phyloP scores from a whole-genome alignment of 2,329 filamentous ascomycete species.

The Lachnellula willkommii region DNA sequence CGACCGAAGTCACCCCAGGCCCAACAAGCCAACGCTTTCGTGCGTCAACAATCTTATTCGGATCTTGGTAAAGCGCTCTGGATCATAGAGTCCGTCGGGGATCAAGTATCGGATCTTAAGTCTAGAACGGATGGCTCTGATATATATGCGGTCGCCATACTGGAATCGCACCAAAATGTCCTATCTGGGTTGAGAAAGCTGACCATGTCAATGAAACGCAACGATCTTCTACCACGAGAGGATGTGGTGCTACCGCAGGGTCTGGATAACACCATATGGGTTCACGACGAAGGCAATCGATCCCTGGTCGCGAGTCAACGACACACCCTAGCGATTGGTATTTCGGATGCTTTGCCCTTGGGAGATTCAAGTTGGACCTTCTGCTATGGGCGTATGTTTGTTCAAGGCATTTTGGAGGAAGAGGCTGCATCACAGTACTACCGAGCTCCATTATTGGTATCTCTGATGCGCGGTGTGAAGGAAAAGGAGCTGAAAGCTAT shows the following conservation, averaged over 20 bases:
- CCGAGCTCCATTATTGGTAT: conserved; percentile 68
- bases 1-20: conserved; percentile 50
- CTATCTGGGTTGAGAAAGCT: conserved; percentile 66
- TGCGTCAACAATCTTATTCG: conserved; percentile 72
- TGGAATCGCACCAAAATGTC: conserved; percentile 49
- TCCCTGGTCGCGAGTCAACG: conserved; percentile 26
- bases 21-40: conserved; percentile 48
- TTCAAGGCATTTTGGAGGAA: conserved; percentile 69
- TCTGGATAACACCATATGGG: conserved; percentile 76
- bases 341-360: conserved; percentile 66
- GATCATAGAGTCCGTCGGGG: conserved; percentile 55
- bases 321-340: conserved; percentile 32
- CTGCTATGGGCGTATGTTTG: conserved; percentile 72
- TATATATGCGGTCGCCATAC: conserved; percentile 36
- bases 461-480: conserved; percentile 64
- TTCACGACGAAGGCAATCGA: conserved; percentile 51
- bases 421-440: conserved; percentile 63
- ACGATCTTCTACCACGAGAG: conserved; percentile 64
- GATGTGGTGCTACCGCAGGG: conserved; percentile 67
- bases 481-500: conserved; percentile 67
- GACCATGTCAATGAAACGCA: conserved; percentile 76
- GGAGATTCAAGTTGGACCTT: conserved; percentile 70
- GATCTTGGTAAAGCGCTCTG: conserved; percentile 83
- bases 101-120: conserved; percentile 15
- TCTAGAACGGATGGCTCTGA: conserved; percentile 17